phyloP scores from a whole-genome alignment of 2,329 filamentous ascomycete species.

The Claviceps maximensis region DNA sequence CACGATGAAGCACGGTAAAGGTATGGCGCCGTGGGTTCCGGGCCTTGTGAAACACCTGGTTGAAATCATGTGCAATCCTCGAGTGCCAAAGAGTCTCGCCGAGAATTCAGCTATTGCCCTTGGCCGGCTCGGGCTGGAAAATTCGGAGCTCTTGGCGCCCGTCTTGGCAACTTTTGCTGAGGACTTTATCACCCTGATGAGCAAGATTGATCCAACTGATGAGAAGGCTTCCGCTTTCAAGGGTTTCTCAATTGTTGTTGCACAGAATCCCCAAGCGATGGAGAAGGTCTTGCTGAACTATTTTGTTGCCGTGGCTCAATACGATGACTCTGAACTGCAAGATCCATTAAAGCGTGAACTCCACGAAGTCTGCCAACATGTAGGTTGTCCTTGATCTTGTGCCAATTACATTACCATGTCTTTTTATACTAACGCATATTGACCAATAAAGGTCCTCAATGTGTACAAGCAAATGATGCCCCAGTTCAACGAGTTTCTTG shows the following conservation, averaged over 20 bases:
- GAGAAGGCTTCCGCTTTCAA: constrained; percentile 91
- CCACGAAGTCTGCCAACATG: constrained; percentile 62
- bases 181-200: constrained; percentile 70
- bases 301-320: constrained; percentile 72
- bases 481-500: constrained; percentile 42
- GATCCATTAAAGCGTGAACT: constrained; percentile 51
- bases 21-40: constrained; percentile 64
- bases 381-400: constrained; percentile 28
- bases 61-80: constrained; percentile 71
- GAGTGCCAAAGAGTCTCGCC: constrained; percentile 72
- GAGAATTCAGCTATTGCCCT: constrained; percentile 94
- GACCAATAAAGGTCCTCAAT: constrained; percentile 31
- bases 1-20: constrained; percentile 61
- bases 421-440: background rate
- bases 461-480: constrained; percentile 47
- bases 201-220: constrained; percentile 72
- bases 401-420: background rate
- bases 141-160: constrained; percentile 61
- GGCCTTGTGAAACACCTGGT: constrained; percentile 65
- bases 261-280: constrained; percentile 82
- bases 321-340: constrained; percentile 49
- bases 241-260: constrained; percentile 75
- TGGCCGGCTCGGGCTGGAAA: constrained; percentile 72
- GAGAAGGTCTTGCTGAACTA: constrained; percentile 73
- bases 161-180: constrained; percentile 69